phyloP scores from a whole-genome alignment of 129 eudicot species.

The Arctium minus region DNA sequence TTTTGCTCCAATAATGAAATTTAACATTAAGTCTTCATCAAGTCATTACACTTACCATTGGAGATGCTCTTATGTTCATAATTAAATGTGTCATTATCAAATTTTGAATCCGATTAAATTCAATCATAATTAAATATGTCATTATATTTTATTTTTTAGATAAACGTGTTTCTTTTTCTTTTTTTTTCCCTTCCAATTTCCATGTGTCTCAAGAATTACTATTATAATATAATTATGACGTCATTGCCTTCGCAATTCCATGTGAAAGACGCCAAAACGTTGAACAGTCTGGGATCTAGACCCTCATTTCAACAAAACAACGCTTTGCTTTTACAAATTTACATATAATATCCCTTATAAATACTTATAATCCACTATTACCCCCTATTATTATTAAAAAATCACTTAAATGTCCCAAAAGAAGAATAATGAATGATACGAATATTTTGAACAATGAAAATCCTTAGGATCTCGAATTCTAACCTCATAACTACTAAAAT shows the following conservation, averaged over 20 bases:
- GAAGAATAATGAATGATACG: background rate
- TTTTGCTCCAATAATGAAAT: too few relatives aligned
- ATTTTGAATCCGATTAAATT: too few relatives aligned
- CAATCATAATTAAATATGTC: too few relatives aligned
- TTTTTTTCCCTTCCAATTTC: background rate
- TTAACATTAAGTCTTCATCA: too few relatives aligned
- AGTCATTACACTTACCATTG: too few relatives aligned
- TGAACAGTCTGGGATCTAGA: background rate
- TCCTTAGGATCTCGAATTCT: background rate
- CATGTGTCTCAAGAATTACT: background rate
- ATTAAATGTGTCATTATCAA: too few relatives aligned
- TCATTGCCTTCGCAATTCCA: slow-evolving; percentile 16
- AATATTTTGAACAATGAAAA: too few relatives aligned
- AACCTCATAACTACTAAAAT: too few relatives aligned
- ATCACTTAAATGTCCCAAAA: background rate
- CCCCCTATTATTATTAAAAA: background rate
- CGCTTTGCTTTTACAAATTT: background rate
- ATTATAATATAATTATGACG: slow-evolving; percentile 2
- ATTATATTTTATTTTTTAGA: too few relatives aligned
- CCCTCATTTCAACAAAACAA: slow-evolving; percentile 9
- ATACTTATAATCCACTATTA: background rate
- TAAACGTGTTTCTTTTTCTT: background rate
- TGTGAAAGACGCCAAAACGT: background rate
- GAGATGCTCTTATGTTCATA: too few relatives aligned
- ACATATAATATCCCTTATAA: background rate